Percentiles rank a stretch among this genome's conserved stretches.
Conservation (phyloP, 2,329 filamentous ascomycete genomes). For the Diaporthe sp. region DNA sequence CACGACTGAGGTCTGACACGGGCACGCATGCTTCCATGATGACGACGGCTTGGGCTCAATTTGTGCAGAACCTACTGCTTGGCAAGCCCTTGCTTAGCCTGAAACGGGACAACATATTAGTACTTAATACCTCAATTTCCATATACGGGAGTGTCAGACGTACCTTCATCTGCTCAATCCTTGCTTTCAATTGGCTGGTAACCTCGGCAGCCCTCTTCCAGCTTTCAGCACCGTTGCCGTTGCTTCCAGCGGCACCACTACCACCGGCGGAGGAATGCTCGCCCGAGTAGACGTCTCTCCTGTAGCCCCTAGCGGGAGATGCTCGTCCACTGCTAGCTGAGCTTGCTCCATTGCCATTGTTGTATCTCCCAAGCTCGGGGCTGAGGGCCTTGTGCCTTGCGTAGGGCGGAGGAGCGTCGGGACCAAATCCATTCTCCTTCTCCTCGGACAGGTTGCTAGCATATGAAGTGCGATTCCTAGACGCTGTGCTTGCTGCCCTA, state of each 20-base stretch:
- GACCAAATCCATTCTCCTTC: constrained; percentile 70
- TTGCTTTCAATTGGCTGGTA: constrained; percentile 94
- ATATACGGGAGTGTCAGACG: constrained; percentile 35
- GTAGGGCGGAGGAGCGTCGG: constrained; percentile 44
- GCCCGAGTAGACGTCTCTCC: constrained; percentile 47
- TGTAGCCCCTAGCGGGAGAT: constrained; percentile 68
- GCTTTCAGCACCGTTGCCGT: constrained; percentile 79
- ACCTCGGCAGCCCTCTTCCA: constrained; percentile 98
- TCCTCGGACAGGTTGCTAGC: constrained; percentile 77
- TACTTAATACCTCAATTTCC: neutral
- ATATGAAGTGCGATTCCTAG: constrained; percentile 68
- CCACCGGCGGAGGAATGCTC: constrained; percentile 37
- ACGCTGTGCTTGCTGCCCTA: constrained; percentile 35
- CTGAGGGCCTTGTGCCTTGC: constrained; percentile 62
- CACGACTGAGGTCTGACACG: constrained; percentile 11
- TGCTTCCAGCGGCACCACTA: constrained; percentile 34
- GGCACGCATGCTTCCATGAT: constrained; percentile 3
- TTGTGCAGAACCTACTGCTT: constrained; percentile 36
- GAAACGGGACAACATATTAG: neutral
- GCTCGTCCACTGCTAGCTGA: constrained; percentile 65
- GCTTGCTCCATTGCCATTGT: constrained; percentile 54
- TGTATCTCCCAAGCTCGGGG: constrained; percentile 57
- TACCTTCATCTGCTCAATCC: constrained; percentile 98
- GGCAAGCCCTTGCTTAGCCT: constrained; percentile 37
- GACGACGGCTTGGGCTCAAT: constrained; percentile 31